Evolutionary conservation across 139 green algal species (phyloP), one percentile per base, ranked within the genome.

Genomic region (Picochlorum sp.): DNA sequence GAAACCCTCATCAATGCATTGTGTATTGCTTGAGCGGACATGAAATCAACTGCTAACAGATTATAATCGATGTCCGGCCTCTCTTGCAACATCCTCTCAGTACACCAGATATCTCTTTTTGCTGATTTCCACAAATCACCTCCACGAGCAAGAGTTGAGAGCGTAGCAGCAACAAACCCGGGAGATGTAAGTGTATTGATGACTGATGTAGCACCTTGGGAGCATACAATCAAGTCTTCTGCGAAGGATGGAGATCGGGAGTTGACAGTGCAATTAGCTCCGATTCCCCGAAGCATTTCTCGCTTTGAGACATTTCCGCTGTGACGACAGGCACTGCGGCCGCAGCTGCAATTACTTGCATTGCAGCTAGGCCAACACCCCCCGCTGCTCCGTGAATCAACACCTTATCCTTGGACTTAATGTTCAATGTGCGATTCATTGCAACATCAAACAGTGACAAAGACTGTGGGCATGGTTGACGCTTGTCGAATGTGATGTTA

Each of bases 51-150:
- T 9, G 87, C 87, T 18, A 95, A 61, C 45, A 91, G 68, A 20
- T 68, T 61, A 67, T 85, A 89, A 1, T 8, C 18, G 45, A 87
- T 72, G 60, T 95, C 87, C 1, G 82, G 83, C 0, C 87, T 82
- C 60, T 92, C 81, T 37, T 81, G 68, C n/a, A 62, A 47, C 8
- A 85, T 67, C 16, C 81, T 68, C 11, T 62, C 65, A 2, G 70
- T 57, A 26, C 66, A 78, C 82, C 82, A 92, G 44, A 95, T 87
- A 81, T 90, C 87, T 37, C 87, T 72, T 82, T n/a, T 95, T 95
- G 68, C 77, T 81, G 61, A 95, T 91, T 69, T 95, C 87, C 34
- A 88, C 75, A 57, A 90, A 71, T 0, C 31, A 3, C 80, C 87
- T 41, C 81, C 83, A 14, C 18, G 34, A 38, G 30, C 60, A 34